Evolutionary conservation across 148 eudicot species (phyloP), one percentile per base, ranked within the genome.

Genomic region (Fagopyrum esculentum): DNA sequence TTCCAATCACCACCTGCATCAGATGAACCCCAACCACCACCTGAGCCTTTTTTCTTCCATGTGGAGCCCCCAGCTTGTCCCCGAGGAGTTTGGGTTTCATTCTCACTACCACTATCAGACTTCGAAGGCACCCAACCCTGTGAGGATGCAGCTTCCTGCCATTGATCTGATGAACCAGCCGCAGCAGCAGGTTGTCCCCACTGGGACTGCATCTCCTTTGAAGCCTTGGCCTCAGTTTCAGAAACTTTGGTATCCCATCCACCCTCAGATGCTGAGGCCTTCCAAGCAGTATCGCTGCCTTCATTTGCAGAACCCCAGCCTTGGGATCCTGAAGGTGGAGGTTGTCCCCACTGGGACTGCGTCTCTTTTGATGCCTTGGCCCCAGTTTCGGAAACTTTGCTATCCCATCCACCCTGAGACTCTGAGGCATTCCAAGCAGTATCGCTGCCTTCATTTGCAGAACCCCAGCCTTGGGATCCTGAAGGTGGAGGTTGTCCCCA

Each of bases 1-100:
- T 78, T 88, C 92, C 96, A 85, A 55, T 90, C 96, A 9, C 92
- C 96, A 9, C 92, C 87, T 35, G 84, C 45, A 78, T 76, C 79
- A 48, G 87, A 80, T 48, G 91, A 77, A 29, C 89, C 92, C 97
- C 98, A 87, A 52, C 90, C 90, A 64, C 88, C 11, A 12, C 66
- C 17, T 45, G 80, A 78, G 9, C 81, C 79, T 46, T 76, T 82
- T 55, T 52, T 77, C 80, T 74, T 81, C 75, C 81, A 75, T 4
- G 59, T 66, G 4, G 83, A 70, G 29, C 81, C 82, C 6, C 79
- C 74, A 30, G 43, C 29, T 59, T 75, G 75, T 43, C 52, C 81
- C 82, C 82, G 79, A 61, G 80, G 74, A 72, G 75, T 73, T 47
- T 80, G 60, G 29, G 72, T 60, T 16, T 72, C 76, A 69, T 16